These are phyloP conservation scores for Blastomyces emzantsi DNA, from an alignment of 2,329 filamentous ascomycete species.

Conservation along the genomic window DNA sequence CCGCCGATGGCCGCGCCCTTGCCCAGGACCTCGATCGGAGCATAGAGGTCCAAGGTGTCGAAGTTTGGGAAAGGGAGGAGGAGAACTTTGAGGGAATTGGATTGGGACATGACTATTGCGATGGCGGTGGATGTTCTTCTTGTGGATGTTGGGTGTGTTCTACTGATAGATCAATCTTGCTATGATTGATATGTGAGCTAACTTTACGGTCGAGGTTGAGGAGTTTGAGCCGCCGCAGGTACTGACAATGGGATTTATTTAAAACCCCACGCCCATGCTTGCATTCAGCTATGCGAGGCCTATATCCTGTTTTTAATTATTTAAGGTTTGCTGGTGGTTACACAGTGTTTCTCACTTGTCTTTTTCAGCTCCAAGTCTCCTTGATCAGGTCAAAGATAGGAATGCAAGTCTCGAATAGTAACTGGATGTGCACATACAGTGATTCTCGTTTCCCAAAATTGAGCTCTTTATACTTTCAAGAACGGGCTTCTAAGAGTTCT, in stretches of 20 bases:
- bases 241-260: background rate
- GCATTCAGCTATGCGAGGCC: background rate
- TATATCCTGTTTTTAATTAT: background rate
- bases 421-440: background rate
- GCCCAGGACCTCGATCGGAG: slow-evolving; percentile 5
- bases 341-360: background rate
- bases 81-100: slow-evolving; percentile 3
- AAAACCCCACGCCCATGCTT: background rate
- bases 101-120: background rate
- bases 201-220: background rate
- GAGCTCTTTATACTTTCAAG: background rate
- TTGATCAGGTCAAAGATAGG: background rate
- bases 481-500: background rate
- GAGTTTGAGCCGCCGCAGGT: background rate
- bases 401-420: background rate
- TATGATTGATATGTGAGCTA: background rate
- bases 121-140: background rate
- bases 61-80: slow-evolving; percentile 3
- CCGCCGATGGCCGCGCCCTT: slow-evolving; percentile 2
- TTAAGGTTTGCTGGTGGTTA: background rate
- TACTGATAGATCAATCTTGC: background rate
- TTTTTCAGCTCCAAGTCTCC: background rate
- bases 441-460: background rate
- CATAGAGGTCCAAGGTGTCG: slow-evolving; percentile 6
- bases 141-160: background rate